Evolutionary conservation across 176 grass and related monocot genomes (phyloP), one percentile per base, ranked within the genome.

Genomic region (Calamus simplicifolius): DNA sequence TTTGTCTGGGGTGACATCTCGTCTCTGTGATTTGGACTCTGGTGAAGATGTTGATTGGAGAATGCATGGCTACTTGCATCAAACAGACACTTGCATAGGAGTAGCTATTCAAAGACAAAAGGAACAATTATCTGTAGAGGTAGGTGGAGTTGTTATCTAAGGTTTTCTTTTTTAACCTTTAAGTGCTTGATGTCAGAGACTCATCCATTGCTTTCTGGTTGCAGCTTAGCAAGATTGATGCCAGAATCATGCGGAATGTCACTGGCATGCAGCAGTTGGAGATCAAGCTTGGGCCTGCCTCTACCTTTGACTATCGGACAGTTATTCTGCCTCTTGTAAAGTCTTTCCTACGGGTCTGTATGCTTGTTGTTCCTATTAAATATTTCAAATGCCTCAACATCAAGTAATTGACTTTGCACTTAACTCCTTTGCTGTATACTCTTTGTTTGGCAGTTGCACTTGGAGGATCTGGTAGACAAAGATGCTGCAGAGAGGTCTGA

Each of bases 401-500:
- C 35, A 43, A 12, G 35, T 38, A 43, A 43, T 10, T 13, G 35
- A 43, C 12, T 62, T 27, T 18, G 59, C 18, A n/a, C 6, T 73
- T 26, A 27, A 54, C 17, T 26, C 8, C 3, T 52, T 35, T 54
- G 18, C n/a, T 18, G 62, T 19, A 18, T 53, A 17, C 15, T 4
- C 35, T 61, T 73, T 66, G 35, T 58, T 48, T 58, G 76, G 26
- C 71, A 98, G 94, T 75, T 56, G 56, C 76, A 51, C 58, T 80
- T 98, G 87, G 94, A 93, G 73, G 79, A 83, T 51, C 70, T 89
- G 13, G 77, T 83, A 56, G 88, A 98, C 64, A 89, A 85, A 81
- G 88, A 98, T 79, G 94, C 88, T 26, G 83, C 19, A 77, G 94
- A 85, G 73, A 92, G 79, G 75, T 92, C 93, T 78, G 88, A 92